Percentiles rank a stretch among this genome's conserved stretches.
Conservation (phyloP, 2,329 filamentous ascomycete genomes). For the Blastomyces silverae region DNA sequence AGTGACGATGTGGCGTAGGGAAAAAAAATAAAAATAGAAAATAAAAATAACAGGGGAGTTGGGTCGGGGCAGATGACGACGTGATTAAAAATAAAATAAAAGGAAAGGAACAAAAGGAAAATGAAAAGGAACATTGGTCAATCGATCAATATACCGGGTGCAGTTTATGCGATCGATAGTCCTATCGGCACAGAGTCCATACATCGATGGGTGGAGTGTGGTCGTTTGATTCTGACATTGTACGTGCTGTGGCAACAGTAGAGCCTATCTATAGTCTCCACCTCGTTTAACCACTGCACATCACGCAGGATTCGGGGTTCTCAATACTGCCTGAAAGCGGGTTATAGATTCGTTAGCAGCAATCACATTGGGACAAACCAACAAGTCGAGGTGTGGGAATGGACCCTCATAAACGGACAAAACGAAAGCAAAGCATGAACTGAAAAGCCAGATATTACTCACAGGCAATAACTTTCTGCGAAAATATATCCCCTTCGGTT, state of each 20-base stretch:
- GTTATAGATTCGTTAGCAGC: slow-evolving; percentile 30
- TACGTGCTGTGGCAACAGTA: neutral
- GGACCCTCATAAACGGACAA: slow-evolving; percentile 4
- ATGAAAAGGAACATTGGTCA: neutral
- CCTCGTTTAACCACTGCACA: slow-evolving; percentile 79
- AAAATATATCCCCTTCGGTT: slow-evolving; percentile 84
- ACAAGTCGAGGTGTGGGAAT: neutral
- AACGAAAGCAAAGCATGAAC: slow-evolving; percentile 21
- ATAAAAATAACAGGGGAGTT: neutral
- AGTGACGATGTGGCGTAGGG: neutral
- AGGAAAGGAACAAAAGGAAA: neutral
- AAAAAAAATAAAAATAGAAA: neutral
- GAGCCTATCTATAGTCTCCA: neutral
- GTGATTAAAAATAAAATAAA: neutral
- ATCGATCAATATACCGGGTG: neutral
- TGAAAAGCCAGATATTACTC: slow-evolving; percentile 35
- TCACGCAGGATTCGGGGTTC: slow-evolving; percentile 87
- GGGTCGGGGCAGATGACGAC: too few relatives aligned
- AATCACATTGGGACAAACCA: neutral
- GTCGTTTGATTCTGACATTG: neutral
- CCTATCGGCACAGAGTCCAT: neutral
- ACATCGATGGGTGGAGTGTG: neutral
- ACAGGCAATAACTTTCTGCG: slow-evolving; percentile 84
- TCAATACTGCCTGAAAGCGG: slow-evolving; percentile 70
- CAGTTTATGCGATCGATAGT: neutral